These are phyloP conservation scores for Apiospora hydei DNA, from an alignment of 2,329 filamentous ascomycete species.

Conservation along the genomic window DNA sequence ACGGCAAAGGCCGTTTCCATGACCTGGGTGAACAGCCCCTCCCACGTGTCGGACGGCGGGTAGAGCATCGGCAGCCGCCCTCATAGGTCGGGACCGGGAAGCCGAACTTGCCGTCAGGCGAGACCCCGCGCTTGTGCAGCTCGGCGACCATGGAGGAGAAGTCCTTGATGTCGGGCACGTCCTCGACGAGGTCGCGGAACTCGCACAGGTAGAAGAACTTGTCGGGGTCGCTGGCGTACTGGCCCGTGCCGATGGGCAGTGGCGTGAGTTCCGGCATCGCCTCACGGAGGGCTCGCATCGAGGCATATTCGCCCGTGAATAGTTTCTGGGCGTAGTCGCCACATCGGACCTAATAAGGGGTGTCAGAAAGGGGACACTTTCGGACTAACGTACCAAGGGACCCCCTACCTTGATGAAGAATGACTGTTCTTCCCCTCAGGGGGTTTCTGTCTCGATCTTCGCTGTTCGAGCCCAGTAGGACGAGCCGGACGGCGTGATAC, in stretches of 20 bases:
- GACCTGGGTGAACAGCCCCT: constrained; percentile 32
- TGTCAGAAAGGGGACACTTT: not conserved
- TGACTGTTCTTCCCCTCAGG: constrained; percentile 33
- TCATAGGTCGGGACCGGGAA: constrained; percentile 33
- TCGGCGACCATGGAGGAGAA: constrained; percentile 28
- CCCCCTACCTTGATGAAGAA: constrained; percentile 44
- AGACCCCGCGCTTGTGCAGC: constrained; percentile 29
- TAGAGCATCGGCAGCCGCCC: constrained; percentile 30
- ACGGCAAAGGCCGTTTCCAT: constrained; percentile 28
- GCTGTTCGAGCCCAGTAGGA: constrained; percentile 44
- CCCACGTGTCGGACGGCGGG: constrained; percentile 33
- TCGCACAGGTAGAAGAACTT: constrained; percentile 43
- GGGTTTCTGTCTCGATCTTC: constrained; percentile 38
- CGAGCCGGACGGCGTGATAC: constrained; percentile 27
- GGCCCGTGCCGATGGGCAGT: constrained; percentile 32
- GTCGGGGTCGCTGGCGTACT: constrained; percentile 38
- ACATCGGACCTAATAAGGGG: constrained; percentile 26
- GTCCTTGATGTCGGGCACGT: constrained; percentile 26
- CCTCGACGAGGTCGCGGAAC: constrained; percentile 27
- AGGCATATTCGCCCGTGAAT: constrained; percentile 27
- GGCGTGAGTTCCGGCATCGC: constrained; percentile 30
- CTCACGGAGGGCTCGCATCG: constrained; percentile 28
- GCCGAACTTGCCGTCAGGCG: constrained; percentile 35
- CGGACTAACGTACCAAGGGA: not conserved
- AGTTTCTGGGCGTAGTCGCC: constrained; percentile 26